Conservation (phyloP, 129 eudicot species). For the Solidago caesia region DNA sequence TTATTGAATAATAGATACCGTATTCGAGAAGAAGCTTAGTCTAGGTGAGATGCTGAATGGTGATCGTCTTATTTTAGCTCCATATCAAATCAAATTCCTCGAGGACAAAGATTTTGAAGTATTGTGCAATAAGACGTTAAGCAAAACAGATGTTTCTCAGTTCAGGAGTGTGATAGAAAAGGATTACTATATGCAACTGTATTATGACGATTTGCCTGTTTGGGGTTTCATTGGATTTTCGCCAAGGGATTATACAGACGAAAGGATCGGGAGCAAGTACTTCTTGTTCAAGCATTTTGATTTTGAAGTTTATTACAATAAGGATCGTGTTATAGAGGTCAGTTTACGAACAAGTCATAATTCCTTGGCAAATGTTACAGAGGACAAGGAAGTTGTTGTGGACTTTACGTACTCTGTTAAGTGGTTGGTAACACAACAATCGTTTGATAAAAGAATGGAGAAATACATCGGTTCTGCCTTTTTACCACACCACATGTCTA, state of each 20-base stretch:
- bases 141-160: slow-evolving; percentile 40
- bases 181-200: slow-evolving; percentile 60
- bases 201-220: slow-evolving; percentile 73
- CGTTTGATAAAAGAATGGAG: slow-evolving; percentile 70
- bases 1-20: slow-evolving; percentile 29
- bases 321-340: slow-evolving; percentile 58
- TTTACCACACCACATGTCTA: slow-evolving; percentile 49
- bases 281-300: slow-evolving; percentile 38
- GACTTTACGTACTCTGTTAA: slow-evolving; percentile 54
- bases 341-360: slow-evolving; percentile 2
- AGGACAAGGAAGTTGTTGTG: slow-evolving; percentile 52
- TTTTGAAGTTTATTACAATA: slow-evolving; percentile 51
- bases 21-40: slow-evolving; percentile 36
- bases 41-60: slow-evolving; percentile 55
- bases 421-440: slow-evolving; percentile 45
- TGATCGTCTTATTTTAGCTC: slow-evolving; percentile 45
- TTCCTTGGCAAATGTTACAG: slow-evolving; percentile 36
- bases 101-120: slow-evolving; percentile 40
- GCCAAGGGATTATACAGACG: slow-evolving; percentile 22
- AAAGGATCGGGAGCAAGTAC: slow-evolving; percentile 6
- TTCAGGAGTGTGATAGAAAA: slow-evolving; percentile 41
- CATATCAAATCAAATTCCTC: slow-evolving; percentile 35
- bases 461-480: slow-evolving; percentile 32
- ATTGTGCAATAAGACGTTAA: slow-evolving; percentile 50
- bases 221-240: slow-evolving; percentile 60